Evolutionary conservation across 768 basidiomycete genomes (phyloP).

Genomic region (Hydnomerulius pinastri): DNA sequence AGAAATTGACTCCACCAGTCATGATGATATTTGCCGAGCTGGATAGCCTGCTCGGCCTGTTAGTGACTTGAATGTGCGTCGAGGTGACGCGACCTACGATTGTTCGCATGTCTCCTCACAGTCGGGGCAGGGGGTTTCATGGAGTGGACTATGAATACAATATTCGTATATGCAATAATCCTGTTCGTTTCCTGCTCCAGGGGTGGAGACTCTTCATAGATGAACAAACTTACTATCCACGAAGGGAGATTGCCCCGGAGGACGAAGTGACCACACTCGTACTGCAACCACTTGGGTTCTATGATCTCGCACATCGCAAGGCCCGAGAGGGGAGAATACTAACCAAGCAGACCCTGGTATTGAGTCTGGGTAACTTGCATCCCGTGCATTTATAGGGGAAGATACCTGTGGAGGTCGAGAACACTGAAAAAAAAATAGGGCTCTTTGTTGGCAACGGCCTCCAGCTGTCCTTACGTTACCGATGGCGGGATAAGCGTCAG

Average conservation of each 20-base stretch:
- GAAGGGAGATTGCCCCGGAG: constrained; percentile 1
- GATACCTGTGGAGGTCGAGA: no score
- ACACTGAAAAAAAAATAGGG: not conserved
- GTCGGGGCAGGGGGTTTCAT: constrained; percentile 1
- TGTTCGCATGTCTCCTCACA: constrained; percentile 3
- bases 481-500: not conserved
- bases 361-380: not conserved
- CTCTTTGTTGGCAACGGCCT: not conserved
- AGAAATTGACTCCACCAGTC: not conserved
- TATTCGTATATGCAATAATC: not conserved
- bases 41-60: not conserved
- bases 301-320: constrained; percentile 4
- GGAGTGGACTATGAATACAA: constrained; percentile 3
- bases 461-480: not conserved
- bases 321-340: not conserved
- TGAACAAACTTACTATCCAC: constrained; percentile 10
- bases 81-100: not conserved
- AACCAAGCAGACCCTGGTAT: not conserved
- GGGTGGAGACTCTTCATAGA: not conserved
- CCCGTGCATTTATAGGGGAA: not conserved
- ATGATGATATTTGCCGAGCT: constrained; percentile 3
- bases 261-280: constrained; percentile 6
- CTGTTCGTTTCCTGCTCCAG: not conserved
- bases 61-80: not conserved
- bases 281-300: constrained; percentile 10